A percentile compares a stretch with the other conserved stretches of the same genome.
Evolutionary conservation across 345 rosid species (phyloP).

Genomic region (Sonneratia caseolaris): DNA sequence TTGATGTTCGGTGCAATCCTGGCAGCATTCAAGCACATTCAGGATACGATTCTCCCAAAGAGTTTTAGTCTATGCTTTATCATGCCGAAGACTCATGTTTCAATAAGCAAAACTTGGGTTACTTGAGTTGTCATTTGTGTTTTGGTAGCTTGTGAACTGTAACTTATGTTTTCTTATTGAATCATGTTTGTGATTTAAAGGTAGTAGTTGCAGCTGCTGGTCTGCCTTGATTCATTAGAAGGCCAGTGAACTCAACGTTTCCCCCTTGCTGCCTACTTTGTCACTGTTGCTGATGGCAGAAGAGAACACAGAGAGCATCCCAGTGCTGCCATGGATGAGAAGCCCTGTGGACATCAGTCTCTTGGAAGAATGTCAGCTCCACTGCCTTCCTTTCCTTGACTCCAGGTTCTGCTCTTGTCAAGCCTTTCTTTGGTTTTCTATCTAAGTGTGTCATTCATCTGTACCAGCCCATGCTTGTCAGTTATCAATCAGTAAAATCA

Average conservation of each 20-base stretch:
- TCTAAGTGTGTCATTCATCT: background rate
- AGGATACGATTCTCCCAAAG: no score
- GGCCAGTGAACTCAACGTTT: background rate
- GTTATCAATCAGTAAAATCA: background rate
- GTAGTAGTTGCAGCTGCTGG: no score
- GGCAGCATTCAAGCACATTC: no score
- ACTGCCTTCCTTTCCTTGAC: conserved; percentile 63
- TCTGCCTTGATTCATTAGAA: no score
- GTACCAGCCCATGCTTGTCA: background rate
- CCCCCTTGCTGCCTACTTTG: background rate
- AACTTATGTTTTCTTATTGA: no score
- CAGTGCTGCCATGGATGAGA: conserved; percentile 93
- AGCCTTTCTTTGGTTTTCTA: background rate
- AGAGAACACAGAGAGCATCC: conserved; percentile 23
- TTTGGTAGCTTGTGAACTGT: no score
- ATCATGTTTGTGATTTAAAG: no score
- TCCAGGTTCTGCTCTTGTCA: conserved; percentile 36
- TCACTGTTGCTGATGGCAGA: conserved; percentile 3
- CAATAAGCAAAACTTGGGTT: no score
- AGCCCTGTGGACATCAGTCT: conserved; percentile 55
- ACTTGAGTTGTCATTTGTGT: no score
- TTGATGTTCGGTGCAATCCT: no score
- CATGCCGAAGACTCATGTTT: no score
- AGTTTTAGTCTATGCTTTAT: no score
- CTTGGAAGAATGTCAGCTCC: conserved; percentile 42